Evolutionary conservation across 2,329 filamentous ascomycete genomes (phyloP).

Genomic region (Emericellopsis atlantica): DNA sequence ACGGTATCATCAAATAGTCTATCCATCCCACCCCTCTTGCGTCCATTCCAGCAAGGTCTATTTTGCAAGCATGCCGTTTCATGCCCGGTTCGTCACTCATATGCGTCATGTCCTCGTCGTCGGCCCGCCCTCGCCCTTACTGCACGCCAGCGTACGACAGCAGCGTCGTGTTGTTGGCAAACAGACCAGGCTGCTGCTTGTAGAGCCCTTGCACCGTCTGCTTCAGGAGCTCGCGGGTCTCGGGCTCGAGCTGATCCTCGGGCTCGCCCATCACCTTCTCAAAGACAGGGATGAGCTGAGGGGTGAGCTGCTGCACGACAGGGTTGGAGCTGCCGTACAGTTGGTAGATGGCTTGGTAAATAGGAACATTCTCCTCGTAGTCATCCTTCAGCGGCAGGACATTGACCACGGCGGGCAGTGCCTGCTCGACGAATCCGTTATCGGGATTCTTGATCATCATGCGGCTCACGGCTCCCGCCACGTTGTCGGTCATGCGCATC

Average conservation of each 20-base stretch:
- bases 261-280: slow-evolving; percentile 60
- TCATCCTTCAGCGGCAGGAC: slow-evolving; percentile 84
- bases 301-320: slow-evolving; percentile 57
- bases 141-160: slow-evolving; percentile 15
- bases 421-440: slow-evolving; percentile 65
- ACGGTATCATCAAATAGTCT: too few species aligned
- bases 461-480: slow-evolving; percentile 77
- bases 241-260: slow-evolving; percentile 62
- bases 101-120: background rate
- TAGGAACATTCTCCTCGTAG: slow-evolving; percentile 90
- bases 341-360: slow-evolving; percentile 81
- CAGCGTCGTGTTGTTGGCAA: slow-evolving; percentile 17
- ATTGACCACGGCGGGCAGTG: slow-evolving; percentile 67
- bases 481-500: slow-evolving; percentile 81
- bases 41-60: background rate
- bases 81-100: background rate
- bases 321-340: slow-evolving; percentile 55
- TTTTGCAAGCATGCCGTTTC: too few species aligned
- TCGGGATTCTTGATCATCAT: slow-evolving; percentile 89
- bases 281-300: slow-evolving; percentile 57
- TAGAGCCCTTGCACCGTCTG: slow-evolving; percentile 44
- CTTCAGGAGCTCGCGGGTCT: slow-evolving; percentile 54
- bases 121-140: background rate
- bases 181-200: slow-evolving; percentile 19
- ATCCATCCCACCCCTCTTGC: background rate